Percentiles rank a stretch among this genome's conserved stretches.
Conservation (phyloP, 2,329 filamentous ascomycete species). For the Monosporascus sp. region DNA sequence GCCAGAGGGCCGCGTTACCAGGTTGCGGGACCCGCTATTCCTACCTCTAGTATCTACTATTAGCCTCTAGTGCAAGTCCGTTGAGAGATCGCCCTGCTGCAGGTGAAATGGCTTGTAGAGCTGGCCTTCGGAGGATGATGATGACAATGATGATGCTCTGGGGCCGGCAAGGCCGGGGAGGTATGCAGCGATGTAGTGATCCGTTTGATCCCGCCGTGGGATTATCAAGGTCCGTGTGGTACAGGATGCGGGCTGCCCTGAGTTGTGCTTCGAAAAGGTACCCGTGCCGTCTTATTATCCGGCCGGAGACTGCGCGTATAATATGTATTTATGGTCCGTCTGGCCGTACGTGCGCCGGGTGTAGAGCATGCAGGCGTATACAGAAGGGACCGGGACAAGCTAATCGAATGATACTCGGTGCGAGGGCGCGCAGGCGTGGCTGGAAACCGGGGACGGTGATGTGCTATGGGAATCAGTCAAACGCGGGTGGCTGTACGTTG, state of each 20-base stretch:
- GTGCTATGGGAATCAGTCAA: neutral
- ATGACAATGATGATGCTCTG: too few relatives aligned
- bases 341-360: neutral
- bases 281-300: neutral
- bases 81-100: constrained; percentile 28
- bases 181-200: neutral
- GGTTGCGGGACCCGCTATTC: neutral
- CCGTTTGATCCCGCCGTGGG: neutral
- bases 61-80: constrained; percentile 18
- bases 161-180: too few relatives aligned
- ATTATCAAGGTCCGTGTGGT: neutral
- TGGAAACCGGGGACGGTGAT: neutral
- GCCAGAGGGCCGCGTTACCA: neutral
- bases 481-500: neutral
- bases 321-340: neutral
- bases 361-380: neutral
- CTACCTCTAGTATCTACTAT: neutral
- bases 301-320: neutral
- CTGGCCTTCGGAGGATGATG: too few relatives aligned
- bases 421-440: neutral
- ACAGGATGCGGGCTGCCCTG: neutral
- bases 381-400: too few relatives aligned
- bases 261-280: neutral
- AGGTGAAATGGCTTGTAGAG: constrained; percentile 8
- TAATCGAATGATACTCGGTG: neutral